Conservation (phyloP, 163 green algal species). For the Trebouxia gelatinosa region DNA sequence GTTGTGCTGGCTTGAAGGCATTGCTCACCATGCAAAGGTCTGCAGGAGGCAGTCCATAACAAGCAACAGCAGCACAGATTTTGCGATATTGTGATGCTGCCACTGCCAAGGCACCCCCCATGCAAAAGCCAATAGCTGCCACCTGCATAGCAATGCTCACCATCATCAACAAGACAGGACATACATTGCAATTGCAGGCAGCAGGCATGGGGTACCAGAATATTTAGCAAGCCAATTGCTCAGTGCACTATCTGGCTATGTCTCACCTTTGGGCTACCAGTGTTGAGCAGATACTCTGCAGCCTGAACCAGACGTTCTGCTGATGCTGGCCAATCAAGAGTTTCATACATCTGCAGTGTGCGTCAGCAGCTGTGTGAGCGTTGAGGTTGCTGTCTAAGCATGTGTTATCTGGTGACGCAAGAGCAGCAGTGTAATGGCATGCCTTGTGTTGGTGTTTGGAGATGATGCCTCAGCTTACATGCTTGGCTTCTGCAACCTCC, state of each 20-base stretch:
- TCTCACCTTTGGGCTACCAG: constrained; percentile 38
- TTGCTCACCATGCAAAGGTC: neutral
- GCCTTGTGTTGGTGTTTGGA: neutral
- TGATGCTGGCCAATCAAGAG: constrained; percentile 73
- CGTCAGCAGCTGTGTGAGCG: neutral
- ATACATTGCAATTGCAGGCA: neutral
- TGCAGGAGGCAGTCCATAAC: constrained; percentile 78
- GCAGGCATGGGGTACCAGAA: too few relatives aligned
- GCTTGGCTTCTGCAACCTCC: constrained; percentile 72
- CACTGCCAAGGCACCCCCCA: constrained; percentile 81
- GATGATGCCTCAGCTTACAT: constrained; percentile 43
- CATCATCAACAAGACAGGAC: neutral
- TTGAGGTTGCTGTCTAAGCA: neutral
- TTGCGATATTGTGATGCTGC: constrained; percentile 63
- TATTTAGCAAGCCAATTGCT: neutral
- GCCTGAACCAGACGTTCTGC: constrained; percentile 72
- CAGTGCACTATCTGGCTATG: neutral
- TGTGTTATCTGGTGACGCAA: neutral
- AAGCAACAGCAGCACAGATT: constrained; percentile 57
- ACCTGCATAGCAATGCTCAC: constrained; percentile 38
- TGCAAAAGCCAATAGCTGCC: constrained; percentile 75
- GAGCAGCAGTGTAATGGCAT: neutral
- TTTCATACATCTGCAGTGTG: constrained; percentile 65
- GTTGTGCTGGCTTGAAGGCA: neutral
- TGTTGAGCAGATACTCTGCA: constrained; percentile 60